Evolutionary conservation across 1,139 yeast genomes (phyloP).

Genomic region (Debaryomyces psychrophilus): DNA sequence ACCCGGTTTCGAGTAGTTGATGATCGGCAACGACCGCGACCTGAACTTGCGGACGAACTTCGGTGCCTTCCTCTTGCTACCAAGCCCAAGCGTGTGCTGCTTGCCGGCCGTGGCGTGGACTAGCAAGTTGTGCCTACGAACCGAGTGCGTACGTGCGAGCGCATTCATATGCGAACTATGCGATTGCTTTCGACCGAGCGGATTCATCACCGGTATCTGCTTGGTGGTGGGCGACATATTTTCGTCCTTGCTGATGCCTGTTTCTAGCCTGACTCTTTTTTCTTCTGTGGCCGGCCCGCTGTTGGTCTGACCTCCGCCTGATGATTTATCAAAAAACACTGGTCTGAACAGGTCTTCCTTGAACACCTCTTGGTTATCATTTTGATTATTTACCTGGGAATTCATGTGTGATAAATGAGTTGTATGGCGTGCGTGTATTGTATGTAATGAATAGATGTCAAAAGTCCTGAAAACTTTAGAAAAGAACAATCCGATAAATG

Average conservation of each 20-base stretch:
- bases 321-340: slow-evolving; percentile 33
- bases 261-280: slow-evolving; percentile 16
- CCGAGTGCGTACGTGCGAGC: slow-evolving; percentile 5
- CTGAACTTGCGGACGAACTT: slow-evolving; percentile 45
- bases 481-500: slow-evolving; percentile 1
- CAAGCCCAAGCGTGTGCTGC: slow-evolving; percentile 6
- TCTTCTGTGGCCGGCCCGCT: slow-evolving; percentile 13
- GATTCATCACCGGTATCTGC: slow-evolving; percentile 11
- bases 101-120: neutral
- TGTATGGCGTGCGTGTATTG: neutral
- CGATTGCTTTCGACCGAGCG: slow-evolving; percentile 9
- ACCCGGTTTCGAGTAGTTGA: slow-evolving; percentile 32
- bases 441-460: neutral
- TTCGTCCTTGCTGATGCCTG: slow-evolving; percentile 10
- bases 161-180: slow-evolving; percentile 5
- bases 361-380: slow-evolving; percentile 30
- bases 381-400: slow-evolving; percentile 24
- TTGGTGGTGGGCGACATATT: slow-evolving; percentile 10
- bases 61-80: slow-evolving; percentile 33
- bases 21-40: slow-evolving; percentile 48
- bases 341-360: slow-evolving; percentile 39
- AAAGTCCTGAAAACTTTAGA: neutral
- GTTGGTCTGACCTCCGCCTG: slow-evolving; percentile 7
- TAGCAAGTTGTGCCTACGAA: slow-evolving; percentile 5
- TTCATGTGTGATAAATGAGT: slow-evolving; percentile 17